These are phyloP conservation scores for Dioscorea zingiberensis DNA, from an alignment of 106 monocot genomes.

Conservation along the genomic window DNA sequence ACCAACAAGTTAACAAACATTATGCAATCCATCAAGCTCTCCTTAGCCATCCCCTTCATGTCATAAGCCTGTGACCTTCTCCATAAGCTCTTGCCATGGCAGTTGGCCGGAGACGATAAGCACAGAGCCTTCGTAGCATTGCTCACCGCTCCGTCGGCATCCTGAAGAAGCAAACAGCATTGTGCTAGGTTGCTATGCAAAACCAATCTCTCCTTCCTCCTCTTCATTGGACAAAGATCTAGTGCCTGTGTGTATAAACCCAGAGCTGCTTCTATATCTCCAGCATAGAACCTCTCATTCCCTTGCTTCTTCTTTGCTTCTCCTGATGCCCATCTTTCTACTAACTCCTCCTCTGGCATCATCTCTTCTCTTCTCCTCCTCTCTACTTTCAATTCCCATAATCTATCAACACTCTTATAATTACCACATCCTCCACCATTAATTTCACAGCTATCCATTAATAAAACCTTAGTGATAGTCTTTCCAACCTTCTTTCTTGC, in stretches of 20 bases:
- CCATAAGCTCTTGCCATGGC: constrained; percentile 60
- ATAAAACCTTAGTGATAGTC: constrained; percentile 27
- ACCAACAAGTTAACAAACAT: constrained; percentile 26
- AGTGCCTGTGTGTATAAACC: constrained; percentile 35
- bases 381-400: constrained; percentile 39
- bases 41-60: constrained; percentile 73
- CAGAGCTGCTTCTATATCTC: constrained; percentile 39
- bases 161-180: constrained; percentile 35
- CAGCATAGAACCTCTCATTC: constrained; percentile 40
- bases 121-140: constrained; percentile 58
- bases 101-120: constrained; percentile 36
- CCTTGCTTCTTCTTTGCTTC: constrained; percentile 34
- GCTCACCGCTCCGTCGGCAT: constrained; percentile 41
- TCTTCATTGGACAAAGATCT: constrained; percentile 29
- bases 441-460: neutral
- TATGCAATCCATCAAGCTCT: constrained; percentile 65
- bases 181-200: constrained; percentile 63
- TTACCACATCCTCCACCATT: neutral
- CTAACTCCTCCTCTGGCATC: constrained; percentile 20
- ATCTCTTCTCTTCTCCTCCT: constrained; percentile 33
- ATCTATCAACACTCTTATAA: constrained; percentile 8
- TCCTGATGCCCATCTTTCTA: neutral
- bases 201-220: constrained; percentile 37
- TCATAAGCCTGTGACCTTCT: constrained; percentile 68
- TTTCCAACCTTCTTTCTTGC: constrained; percentile 31